Percentiles rank a stretch among this genome's conserved stretches.
Conservation (phyloP, 2,329 filamentous ascomycete genomes). For the Tympanopsis confertula region DNA sequence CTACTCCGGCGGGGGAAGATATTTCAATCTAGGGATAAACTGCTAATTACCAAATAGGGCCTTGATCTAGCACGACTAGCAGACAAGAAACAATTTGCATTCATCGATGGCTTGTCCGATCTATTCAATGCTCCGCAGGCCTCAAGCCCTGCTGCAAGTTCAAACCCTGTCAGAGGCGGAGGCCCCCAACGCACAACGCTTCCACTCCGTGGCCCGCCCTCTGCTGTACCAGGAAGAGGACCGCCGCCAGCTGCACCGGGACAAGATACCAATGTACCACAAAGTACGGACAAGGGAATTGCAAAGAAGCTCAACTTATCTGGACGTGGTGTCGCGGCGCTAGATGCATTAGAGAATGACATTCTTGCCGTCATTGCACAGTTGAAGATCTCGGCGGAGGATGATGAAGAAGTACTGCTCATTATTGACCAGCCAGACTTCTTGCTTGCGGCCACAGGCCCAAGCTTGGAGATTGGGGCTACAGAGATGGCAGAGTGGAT, state of each 20-base stretch:
- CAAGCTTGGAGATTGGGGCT: constrained; percentile 18
- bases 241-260: background rate
- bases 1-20: background rate
- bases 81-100: constrained; percentile 33
- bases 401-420: constrained; percentile 15
- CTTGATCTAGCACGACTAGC: constrained; percentile 36
- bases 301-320: background rate
- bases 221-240: too few relatives aligned
- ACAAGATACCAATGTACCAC: too few relatives aligned
- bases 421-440: constrained; percentile 30
- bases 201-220: background rate
- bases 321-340: background rate
- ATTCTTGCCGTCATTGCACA: background rate
- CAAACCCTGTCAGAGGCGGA: too few relatives aligned
- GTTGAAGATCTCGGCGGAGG: background rate
- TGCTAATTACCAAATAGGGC: constrained; percentile 19
- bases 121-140: constrained; percentile 20
- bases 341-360: background rate
- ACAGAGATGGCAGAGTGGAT: constrained; percentile 26
- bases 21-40: background rate
- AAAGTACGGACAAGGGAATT: too few relatives aligned
- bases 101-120: constrained; percentile 40
- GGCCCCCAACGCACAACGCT: background rate
- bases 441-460: constrained; percentile 24
- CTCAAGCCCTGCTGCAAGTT: background rate